Percentiles rank a stretch among this genome's conserved stretches.
Conservation (phyloP, 192 early-diverging fungal genomes). For the Backusella morwellensis region DNA sequence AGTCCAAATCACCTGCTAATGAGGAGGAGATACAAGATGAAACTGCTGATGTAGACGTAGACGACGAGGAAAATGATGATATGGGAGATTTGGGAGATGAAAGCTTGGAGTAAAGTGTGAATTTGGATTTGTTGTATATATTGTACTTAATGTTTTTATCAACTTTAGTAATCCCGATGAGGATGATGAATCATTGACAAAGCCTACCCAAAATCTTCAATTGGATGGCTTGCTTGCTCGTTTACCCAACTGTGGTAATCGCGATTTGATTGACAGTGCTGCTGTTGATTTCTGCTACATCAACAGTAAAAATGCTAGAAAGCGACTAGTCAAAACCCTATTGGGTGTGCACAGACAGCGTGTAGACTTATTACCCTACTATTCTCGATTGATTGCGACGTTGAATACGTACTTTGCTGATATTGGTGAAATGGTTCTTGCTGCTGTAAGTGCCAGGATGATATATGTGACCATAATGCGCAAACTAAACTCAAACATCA, state of each 20-base stretch:
- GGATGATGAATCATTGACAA: conserved; percentile 36
- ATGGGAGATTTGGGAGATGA: conserved; percentile 23
- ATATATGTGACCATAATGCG: neutral
- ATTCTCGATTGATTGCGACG: conserved; percentile 85
- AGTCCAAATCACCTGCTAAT: neutral
- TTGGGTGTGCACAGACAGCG: conserved; percentile 78
- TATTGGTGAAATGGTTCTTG: conserved; percentile 69
- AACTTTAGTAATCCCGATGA: conserved; percentile 28
- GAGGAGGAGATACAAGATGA: conserved; percentile 1
- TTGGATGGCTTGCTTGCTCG: conserved; percentile 70
- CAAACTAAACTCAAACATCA: conserved; percentile 26
- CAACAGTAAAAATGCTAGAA: conserved; percentile 78
- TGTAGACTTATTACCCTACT: conserved; percentile 87
- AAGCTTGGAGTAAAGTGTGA: conserved; percentile 14
- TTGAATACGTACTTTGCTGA: conserved; percentile 88
- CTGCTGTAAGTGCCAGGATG: conserved; percentile 42
- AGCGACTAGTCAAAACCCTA: conserved; percentile 73
- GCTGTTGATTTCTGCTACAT: conserved; percentile 93
- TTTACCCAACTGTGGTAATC: conserved; percentile 75
- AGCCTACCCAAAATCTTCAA: conserved; percentile 35
- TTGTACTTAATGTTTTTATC: neutral
- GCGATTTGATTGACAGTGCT: conserved; percentile 83
- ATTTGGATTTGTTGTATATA: neutral
- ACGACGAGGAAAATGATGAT: neutral
- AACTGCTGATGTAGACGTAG: conserved; percentile 8